These are phyloP conservation scores for Penicillium canescens DNA, from an alignment of 495 filamentous ascomycete genomes.

Conservation along the genomic window DNA sequence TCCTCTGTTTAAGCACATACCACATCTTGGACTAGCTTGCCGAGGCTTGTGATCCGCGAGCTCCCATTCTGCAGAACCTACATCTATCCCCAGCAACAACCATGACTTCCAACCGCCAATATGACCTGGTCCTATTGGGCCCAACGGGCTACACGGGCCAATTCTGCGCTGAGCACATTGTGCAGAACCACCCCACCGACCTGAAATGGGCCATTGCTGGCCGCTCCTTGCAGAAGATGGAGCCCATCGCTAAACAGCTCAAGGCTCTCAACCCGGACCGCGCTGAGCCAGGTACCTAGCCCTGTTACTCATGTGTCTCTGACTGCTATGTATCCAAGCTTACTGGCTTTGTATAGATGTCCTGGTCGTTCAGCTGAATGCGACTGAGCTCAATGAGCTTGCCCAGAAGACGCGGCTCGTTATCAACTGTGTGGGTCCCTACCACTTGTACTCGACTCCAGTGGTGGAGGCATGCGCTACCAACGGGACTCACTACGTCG, in stretches of 20 bases:
- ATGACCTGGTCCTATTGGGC: slow-evolving; percentile 82
- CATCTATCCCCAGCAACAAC: slow-evolving; percentile 5
- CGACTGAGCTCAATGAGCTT: slow-evolving; percentile 61
- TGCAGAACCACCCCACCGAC: slow-evolving; percentile 69
- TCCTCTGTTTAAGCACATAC: not conserved
- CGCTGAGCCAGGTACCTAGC: slow-evolving; percentile 57
- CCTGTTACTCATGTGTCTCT: not conserved
- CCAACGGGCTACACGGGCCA: slow-evolving; percentile 88
- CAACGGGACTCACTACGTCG: slow-evolving; percentile 88
- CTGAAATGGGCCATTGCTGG: slow-evolving; percentile 91
- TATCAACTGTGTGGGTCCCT: slow-evolving; percentile 86
- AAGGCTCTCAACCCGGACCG: slow-evolving; percentile 70
- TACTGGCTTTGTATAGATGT: slow-evolving; percentile 14
- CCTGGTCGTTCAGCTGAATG: slow-evolving; percentile 63
- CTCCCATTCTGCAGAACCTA: slow-evolving; percentile 8
- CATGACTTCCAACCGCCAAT: slow-evolving; percentile 57
- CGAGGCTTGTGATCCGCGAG: slow-evolving; percentile 15
- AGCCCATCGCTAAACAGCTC: slow-evolving; percentile 63
- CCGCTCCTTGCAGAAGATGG: slow-evolving; percentile 72
- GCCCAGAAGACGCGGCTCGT: slow-evolving; percentile 74
- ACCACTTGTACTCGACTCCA: slow-evolving; percentile 71
- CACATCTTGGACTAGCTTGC: not conserved
- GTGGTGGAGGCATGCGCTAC: slow-evolving; percentile 88
- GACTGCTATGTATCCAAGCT: not conserved
- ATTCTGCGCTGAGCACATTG: slow-evolving; percentile 74